Base-by-base conservation (phyloP, 352 stramenopile species). In the Hyaloperonospora arabidopsidis region DNA sequence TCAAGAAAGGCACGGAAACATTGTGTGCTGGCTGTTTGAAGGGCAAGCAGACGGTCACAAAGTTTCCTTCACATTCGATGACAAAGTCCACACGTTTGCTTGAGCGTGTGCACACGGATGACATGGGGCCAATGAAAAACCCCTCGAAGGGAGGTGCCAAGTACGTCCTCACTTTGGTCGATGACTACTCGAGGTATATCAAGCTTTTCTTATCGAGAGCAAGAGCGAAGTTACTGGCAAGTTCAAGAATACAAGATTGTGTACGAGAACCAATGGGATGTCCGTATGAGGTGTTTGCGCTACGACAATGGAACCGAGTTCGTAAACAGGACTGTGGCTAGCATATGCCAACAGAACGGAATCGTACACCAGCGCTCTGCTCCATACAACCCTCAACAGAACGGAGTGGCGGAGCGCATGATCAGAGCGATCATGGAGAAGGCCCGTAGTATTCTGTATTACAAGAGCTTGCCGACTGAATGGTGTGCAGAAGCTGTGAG, bases 231-330 rank as follows among this genome's bases (percentile, higher is more conserved):
- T 44, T 2, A 17, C 38, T 19, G 38, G 15, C 2, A 44, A 23
- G 38, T 19, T 13, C 13, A 44, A 17, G 38, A 44, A 44, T 44
- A 22, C 38, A 44, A 23, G 38, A 21, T 15, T 6, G 4, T 44
- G 2, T 19, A 22, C 38, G 17, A 44, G n/a, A 44, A 44, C 11
- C 38, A 44, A 44, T 18, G 38, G 38, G 38, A 15, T 13, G 38
- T 6, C 6, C 38, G 10, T 8, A 13, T 22, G 38, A 44, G 15
- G 15, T 44, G 14, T 44, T 44, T 19, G 15, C 14, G 38, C 6
- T 44, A 6, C 38, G 63, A 72, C 50, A 70, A 68, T 10, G 67
- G 59, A 14, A 45, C 50, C 2, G 63, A 72, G 52, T 55, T 59
- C n/a, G 45, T 57, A 1, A 59, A 57, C 43, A 60, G 64, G 34